Evolutionary conservation across 176 grass and related monocot species (phyloP), one percentile per base, ranked within the genome.

Genomic region (Melocanna baccifera): DNA sequence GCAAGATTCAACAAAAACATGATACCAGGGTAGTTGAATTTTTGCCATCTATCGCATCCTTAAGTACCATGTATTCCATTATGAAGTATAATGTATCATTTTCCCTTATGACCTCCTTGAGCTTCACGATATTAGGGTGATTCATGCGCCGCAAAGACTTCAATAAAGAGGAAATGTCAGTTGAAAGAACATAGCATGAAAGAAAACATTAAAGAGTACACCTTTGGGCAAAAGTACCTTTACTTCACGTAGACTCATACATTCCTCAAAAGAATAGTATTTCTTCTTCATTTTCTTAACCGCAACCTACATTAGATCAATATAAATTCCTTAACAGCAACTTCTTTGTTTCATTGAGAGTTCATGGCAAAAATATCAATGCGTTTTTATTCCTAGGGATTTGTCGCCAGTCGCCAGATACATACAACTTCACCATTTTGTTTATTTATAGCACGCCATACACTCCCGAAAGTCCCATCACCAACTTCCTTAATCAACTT

Each of bases 251-350:
- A 99, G 86, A 79, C 87, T 91, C 80, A 96, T 89, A 77, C 96
- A 99, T 86, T 99, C 96, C 81, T 99, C 96, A 12, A 94, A 99
- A 84, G 96, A 96, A 89, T 96, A 96, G 77, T 92, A 99, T 77
- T 99, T 99, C 80, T 85, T 94, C 88, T 99, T 99, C 96, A 99
- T 99, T 89, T 99, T 99, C 89, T 99, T 99, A 79, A 99, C 80
- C 0, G 96, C 96, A 62, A 99, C 96, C 96, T 99, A 87, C 63
- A 87, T 62, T 88, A 67, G 12, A 77, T 78, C 37, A 64, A 65
- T 23, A 71, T 25, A 50, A 36, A 87, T 70, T 55, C 15, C 1
- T 46, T 87, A 25, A 41, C 28, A 77, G 63, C 22, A 34, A 48
- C 23, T 55, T 64, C 3, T 28, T 23, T 52, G 29, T 83, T 84